A percentile compares a stretch with the other conserved stretches of the same genome.
phyloP scores from a whole-genome alignment of 1,284 basidiomycete genomes.

The Porodaedalea pini region DNA sequence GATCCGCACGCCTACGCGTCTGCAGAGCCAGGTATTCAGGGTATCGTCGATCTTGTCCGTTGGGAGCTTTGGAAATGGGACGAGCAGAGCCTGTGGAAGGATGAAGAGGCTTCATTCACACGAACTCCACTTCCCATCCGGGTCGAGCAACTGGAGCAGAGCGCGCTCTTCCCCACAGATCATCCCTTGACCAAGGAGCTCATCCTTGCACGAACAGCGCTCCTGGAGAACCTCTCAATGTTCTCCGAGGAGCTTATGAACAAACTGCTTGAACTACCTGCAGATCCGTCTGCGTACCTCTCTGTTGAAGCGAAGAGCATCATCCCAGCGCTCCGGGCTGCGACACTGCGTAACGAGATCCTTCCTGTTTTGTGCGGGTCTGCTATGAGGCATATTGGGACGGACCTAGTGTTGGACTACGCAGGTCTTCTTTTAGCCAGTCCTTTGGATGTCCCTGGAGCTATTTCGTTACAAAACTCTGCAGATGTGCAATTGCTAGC shows the following conservation, averaged over 20 bases:
- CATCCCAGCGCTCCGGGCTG: slow-evolving; percentile 61
- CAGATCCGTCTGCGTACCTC: slow-evolving; percentile 60
- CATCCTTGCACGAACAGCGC: slow-evolving; percentile 58
- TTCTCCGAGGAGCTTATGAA: slow-evolving; percentile 79
- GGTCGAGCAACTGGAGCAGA: slow-evolving; percentile 39
- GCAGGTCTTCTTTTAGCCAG: slow-evolving; percentile 78
- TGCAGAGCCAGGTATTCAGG: slow-evolving; percentile 73
- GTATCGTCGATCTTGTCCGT: slow-evolving; percentile 74
- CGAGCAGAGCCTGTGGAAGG: slow-evolving; percentile 27
- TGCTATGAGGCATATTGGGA: slow-evolving; percentile 78
- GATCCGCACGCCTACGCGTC: slow-evolving; percentile 57
- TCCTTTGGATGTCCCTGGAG: slow-evolving; percentile 59
- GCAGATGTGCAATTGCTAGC: slow-evolving; percentile 64
- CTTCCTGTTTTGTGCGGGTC: slow-evolving; percentile 83
- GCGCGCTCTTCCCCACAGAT: slow-evolving; percentile 43
- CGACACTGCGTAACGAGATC: slow-evolving; percentile 63
- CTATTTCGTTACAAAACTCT: slow-evolving; percentile 38
- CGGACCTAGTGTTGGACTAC: slow-evolving; percentile 78
- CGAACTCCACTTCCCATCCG: slow-evolving; percentile 52
- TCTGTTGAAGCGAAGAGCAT: slow-evolving; percentile 48
- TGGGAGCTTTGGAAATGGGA: slow-evolving; percentile 79
- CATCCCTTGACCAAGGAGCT: slow-evolving; percentile 70
- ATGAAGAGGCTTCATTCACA: slow-evolving; percentile 28
- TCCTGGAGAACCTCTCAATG: slow-evolving; percentile 78
- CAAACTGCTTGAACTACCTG: slow-evolving; percentile 53